Evolutionary conservation across 2,329 filamentous ascomycete genomes (phyloP).

Genomic region (Emericellopsis atlantica): DNA sequence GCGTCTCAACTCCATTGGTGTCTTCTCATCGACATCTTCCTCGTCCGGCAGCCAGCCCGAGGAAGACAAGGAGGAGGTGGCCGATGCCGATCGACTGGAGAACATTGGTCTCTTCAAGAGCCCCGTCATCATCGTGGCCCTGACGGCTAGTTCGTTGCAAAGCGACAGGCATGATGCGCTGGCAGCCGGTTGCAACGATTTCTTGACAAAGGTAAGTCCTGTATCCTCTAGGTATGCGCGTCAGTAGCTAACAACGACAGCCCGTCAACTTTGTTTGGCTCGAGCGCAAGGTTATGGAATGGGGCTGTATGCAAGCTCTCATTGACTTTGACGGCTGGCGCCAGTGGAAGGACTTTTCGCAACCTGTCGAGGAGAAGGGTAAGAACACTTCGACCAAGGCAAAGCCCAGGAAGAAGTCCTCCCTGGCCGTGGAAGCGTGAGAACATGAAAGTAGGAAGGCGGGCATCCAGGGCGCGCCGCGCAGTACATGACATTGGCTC

Average conservation of each 20-base stretch:
- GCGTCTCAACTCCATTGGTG: constrained; percentile 81
- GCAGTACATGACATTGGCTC: too few relatives aligned
- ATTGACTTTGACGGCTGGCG: constrained; percentile 98
- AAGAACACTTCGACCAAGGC: constrained; percentile 25
- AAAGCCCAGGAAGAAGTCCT: constrained; percentile 27
- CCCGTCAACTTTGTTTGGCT: constrained; percentile 97
- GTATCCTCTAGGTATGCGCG: background rate
- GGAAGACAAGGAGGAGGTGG: constrained; percentile 23
- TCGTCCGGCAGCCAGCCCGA: constrained; percentile 33
- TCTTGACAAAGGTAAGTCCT: constrained; percentile 74
- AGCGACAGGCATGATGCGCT: constrained; percentile 91
- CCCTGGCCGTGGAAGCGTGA: background rate
- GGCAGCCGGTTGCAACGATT: constrained; percentile 94
- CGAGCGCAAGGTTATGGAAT: constrained; percentile 95
- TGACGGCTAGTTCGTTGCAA: constrained; percentile 89
- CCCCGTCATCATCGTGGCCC: constrained; percentile 91
- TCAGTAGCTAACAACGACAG: constrained; percentile 31
- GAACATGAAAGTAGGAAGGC: too few relatives aligned
- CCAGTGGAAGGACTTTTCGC: constrained; percentile 80
- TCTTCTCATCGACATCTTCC: constrained; percentile 61
- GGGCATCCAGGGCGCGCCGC: too few relatives aligned
- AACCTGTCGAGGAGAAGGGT: constrained; percentile 17
- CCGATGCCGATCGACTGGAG: constrained; percentile 56
- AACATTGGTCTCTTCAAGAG: constrained; percentile 75
- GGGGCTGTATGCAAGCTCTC: constrained; percentile 98